These are phyloP conservation scores for Gymnopilus junonius DNA, from an alignment of 768 basidiomycete genomes.

Conservation along the genomic window DNA sequence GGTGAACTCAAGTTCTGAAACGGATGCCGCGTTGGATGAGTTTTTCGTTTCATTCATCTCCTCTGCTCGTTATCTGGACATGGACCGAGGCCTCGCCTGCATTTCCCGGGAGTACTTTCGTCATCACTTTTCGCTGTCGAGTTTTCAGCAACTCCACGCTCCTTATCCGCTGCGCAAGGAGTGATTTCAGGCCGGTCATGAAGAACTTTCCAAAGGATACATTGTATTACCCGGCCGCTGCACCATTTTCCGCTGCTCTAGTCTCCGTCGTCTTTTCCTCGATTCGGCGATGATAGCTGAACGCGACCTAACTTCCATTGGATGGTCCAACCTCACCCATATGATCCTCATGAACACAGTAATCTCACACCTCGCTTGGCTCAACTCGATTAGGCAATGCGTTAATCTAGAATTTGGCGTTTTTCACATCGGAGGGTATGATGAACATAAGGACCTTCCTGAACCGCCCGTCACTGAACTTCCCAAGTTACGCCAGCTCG, in stretches of 20 bases:
- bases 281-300: background rate
- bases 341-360: background rate
- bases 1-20: background rate
- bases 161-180: background rate
- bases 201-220: background rate
- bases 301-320: background rate
- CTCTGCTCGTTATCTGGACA: background rate
- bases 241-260: background rate
- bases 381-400: background rate
- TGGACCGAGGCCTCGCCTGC: background rate
- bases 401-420: background rate
- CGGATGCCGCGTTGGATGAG: background rate
- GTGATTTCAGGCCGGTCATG: background rate
- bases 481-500: background rate
- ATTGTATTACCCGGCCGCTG: background rate
- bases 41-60: background rate
- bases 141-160: background rate
- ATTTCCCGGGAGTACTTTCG: background rate
- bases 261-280: background rate
- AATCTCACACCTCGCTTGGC: background rate
- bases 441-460: background rate
- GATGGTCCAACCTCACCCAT: constrained; percentile 1
- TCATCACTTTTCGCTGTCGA: background rate
- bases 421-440: background rate
- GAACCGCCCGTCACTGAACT: background rate